Conservation (phyloP, 2,329 filamentous ascomycete genomes). For the Trichoderma sp. region DNA sequence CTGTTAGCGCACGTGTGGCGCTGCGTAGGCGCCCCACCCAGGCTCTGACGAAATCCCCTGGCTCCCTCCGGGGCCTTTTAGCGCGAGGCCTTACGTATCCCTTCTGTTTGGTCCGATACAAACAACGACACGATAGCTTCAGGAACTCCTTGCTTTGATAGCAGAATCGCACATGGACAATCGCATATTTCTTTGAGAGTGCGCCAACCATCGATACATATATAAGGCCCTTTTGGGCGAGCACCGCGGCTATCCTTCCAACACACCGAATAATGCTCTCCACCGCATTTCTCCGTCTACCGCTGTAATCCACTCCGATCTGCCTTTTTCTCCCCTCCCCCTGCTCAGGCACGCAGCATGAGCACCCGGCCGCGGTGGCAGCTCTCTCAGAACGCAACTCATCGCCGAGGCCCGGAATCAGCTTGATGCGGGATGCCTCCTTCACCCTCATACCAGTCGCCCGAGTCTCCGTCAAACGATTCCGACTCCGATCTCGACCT, state of each 20-base stretch:
- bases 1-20: slow-evolving; percentile 14
- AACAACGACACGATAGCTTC: background rate
- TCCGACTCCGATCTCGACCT: slow-evolving; percentile 72
- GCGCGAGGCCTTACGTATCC: slow-evolving; percentile 19
- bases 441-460: slow-evolving; percentile 56
- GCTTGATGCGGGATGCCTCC: slow-evolving; percentile 54
- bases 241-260: background rate
- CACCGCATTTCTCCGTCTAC: background rate
- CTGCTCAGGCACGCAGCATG: slow-evolving; percentile 24
- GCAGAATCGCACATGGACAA: background rate
- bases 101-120: slow-evolving; percentile 11
- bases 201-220: background rate
- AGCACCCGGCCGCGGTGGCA: slow-evolving; percentile 23
- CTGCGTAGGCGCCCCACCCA: slow-evolving; percentile 13
- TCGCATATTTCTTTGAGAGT: background rate
- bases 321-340: background rate
- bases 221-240: background rate
- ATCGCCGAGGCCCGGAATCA: background rate
- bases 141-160: background rate
- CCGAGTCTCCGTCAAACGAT: slow-evolving; percentile 64
- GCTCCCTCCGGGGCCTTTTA: background rate
- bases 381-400: slow-evolving; percentile 21
- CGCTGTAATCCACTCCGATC: slow-evolving; percentile 1
- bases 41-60: slow-evolving; percentile 10
- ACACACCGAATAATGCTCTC: slow-evolving; percentile 12